phyloP scores from a whole-genome alignment of 1,284 basidiomycete species.

The Ceraceosorus bombacis region DNA sequence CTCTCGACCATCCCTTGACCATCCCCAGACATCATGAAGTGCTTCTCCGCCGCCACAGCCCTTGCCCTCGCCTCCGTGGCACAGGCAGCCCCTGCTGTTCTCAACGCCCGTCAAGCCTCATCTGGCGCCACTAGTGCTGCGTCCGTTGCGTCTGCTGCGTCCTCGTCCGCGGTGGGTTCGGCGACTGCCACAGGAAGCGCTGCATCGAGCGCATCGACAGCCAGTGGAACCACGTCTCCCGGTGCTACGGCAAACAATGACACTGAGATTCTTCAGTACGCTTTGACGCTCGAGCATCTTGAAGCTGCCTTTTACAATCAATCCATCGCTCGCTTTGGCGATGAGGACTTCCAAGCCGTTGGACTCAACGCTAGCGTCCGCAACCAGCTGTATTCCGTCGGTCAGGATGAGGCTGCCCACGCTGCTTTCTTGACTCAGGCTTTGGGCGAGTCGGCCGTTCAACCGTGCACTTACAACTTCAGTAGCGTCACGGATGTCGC shows the following conservation, averaged over 20 bases:
- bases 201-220: no score
- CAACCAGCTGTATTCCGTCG: constrained; percentile 44
- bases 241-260: constrained; percentile 36
- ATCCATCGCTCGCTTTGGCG: constrained; percentile 28
- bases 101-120: no score
- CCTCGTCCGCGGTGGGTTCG: no score
- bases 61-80: no score
- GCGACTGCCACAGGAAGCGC: no score
- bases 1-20: no score
- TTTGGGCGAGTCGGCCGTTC: constrained; percentile 56
- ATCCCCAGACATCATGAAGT: no score
- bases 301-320: constrained; percentile 59
- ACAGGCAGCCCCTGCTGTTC: no score
- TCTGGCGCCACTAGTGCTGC: no score
- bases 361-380: constrained; percentile 56
- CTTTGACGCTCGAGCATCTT: constrained; percentile 63
- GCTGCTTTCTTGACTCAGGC: constrained; percentile 54
- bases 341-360: constrained; percentile 55
- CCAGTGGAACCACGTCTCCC: no score
- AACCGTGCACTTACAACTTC: constrained; percentile 59
- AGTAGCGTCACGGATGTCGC: constrained; percentile 18
- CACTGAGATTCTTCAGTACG: constrained; percentile 56
- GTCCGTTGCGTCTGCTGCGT: no score
- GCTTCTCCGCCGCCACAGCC: no score
- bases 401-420: constrained; percentile 56